Evolutionary conservation across 1,139 yeast genomes (phyloP).

Genomic region (Taiozyma sp.): DNA sequence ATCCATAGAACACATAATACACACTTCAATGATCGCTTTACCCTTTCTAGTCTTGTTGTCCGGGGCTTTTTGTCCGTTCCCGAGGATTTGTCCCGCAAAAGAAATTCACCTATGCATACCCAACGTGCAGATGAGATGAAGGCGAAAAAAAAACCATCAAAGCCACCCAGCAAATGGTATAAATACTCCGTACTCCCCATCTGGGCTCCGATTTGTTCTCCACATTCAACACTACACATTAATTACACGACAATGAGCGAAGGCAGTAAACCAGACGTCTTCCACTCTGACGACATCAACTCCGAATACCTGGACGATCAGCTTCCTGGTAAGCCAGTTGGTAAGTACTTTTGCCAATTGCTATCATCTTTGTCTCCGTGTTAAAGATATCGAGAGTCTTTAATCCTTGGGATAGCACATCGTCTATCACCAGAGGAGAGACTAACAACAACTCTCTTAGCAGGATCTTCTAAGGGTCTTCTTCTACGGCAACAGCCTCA

Average conservation of each 20-base stretch:
- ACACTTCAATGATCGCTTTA: no score
- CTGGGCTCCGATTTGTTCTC: not conserved
- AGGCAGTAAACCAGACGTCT: constrained; percentile 24
- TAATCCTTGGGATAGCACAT: not conserved
- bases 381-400: not conserved
- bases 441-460: not conserved
- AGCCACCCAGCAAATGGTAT: not conserved
- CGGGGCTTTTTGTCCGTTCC: not conserved
- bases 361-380: not conserved
- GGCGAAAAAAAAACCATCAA: not conserved
- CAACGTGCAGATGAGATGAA: not conserved
- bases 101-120: not conserved
- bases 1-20: no score
- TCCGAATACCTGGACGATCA: constrained; percentile 21
- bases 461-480: not conserved
- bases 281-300: constrained; percentile 25
- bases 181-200: not conserved
- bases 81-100: not conserved
- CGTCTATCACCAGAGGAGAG: not conserved
- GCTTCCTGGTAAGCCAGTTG: constrained; percentile 21
- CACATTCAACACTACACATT: not conserved
- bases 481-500: not conserved
- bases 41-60: no score
- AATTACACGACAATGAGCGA: constrained; percentile 16
- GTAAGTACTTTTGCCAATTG: constrained; percentile 13